Conservation (phyloP, 768 basidiomycete species). For the Boletus reticuloceps region DNA sequence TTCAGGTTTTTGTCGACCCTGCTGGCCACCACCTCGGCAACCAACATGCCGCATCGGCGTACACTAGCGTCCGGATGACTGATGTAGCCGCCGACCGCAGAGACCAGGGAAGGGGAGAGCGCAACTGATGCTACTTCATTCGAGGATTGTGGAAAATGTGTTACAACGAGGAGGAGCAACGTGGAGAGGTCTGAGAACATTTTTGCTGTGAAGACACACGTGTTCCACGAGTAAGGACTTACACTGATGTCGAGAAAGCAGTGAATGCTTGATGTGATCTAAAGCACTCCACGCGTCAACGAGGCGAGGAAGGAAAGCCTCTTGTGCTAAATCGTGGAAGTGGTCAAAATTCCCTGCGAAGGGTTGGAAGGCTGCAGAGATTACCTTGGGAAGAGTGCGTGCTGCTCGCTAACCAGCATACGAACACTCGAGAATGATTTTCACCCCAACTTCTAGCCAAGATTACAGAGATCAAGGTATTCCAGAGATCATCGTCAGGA, state of each 20-base stretch:
- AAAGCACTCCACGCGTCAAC: constrained; percentile 71
- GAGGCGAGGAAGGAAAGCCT: constrained; percentile 44
- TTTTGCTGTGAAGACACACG: background rate
- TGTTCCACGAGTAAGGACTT: constrained; percentile 29
- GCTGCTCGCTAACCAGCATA: constrained; percentile 64
- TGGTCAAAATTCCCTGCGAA: background rate
- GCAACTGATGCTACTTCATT: constrained; percentile 44
- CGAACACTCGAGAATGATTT: constrained; percentile 57
- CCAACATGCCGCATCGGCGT: constrained; percentile 89
- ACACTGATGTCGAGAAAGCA: constrained; percentile 76
- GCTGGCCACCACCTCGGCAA: constrained; percentile 75
- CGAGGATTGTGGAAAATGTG: constrained; percentile 57
- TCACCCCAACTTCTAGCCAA: constrained; percentile 59
- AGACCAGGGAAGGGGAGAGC: constrained; percentile 60
- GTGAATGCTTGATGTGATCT: constrained; percentile 78
- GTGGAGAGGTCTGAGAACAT: constrained; percentile 63
- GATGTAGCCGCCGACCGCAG: constrained; percentile 71
- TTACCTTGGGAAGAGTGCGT: constrained; percentile 32
- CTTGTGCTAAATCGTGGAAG: constrained; percentile 35
- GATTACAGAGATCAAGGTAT: constrained; percentile 43
- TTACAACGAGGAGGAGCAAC: constrained; percentile 62
- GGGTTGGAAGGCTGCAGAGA: constrained; percentile 13
- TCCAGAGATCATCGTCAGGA: constrained; percentile 50
- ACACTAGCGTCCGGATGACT: constrained; percentile 71
- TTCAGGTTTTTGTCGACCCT: constrained; percentile 61